Percentiles rank a stretch among this genome's conserved stretches.
These are phyloP conservation scores for Aspergillaceae sp. DNA, from an alignment of 2,329 filamentous ascomycete species.

Conservation along the genomic window DNA sequence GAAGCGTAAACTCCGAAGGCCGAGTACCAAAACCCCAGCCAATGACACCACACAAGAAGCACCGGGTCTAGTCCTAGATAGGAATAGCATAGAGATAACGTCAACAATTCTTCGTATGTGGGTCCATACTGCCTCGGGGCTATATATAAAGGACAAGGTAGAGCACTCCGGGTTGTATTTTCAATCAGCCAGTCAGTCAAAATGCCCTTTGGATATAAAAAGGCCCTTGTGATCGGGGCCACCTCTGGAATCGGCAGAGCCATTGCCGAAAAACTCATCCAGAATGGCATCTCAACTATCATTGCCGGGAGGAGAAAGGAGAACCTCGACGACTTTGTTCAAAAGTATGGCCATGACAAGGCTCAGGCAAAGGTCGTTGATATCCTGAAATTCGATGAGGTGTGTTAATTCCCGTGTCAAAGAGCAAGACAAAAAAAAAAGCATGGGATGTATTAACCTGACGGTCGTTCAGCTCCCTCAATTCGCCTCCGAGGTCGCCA, in stretches of 20 bases:
- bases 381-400: constrained; percentile 42
- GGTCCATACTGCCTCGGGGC: too few relatives aligned
- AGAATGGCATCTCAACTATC: constrained; percentile 41
- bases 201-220: constrained; percentile 43
- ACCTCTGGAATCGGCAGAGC: constrained; percentile 40
- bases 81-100: too few relatives aligned
- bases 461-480: constrained; percentile 8
- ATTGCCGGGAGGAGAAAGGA: constrained; percentile 45
- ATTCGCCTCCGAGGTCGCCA: constrained; percentile 21
- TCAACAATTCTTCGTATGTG: too few relatives aligned
- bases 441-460: not conserved
- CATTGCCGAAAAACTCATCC: constrained; percentile 41
- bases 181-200: not conserved
- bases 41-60: too few relatives aligned
- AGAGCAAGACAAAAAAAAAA: not conserved
- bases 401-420: constrained; percentile 11
- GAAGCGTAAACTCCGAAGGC: not conserved
- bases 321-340: constrained; percentile 42
- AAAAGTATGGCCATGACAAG: constrained; percentile 40
- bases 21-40: not conserved
- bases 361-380: constrained; percentile 42
- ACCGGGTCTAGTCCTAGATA: too few relatives aligned
- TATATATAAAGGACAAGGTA: too few relatives aligned
- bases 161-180: too few relatives aligned
- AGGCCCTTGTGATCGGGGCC: constrained; percentile 48